Conservation (phyloP, 768 basidiomycete genomes). For the Collybiopsis luxurians region DNA sequence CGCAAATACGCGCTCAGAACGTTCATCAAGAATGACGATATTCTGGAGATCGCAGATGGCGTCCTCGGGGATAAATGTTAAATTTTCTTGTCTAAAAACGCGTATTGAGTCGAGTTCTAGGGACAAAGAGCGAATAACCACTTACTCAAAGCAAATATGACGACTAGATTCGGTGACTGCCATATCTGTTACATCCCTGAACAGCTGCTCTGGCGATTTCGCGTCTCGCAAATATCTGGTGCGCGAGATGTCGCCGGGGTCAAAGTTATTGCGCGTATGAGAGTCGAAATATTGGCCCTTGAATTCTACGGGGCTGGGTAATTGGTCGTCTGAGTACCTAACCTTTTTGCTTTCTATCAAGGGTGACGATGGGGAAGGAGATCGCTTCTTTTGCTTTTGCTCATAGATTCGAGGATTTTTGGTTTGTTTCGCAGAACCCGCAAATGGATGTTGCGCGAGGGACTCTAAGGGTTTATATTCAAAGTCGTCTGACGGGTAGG, state of each 20-base stretch:
- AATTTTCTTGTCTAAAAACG: not conserved
- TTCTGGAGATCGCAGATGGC: conserved; percentile 45
- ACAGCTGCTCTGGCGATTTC: not conserved
- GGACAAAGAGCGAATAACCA: conserved; percentile 7
- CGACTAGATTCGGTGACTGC: conserved; percentile 15
- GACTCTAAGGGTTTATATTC: not conserved
- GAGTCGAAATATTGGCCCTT: not conserved
- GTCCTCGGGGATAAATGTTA: conserved; percentile 39
- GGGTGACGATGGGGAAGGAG: not conserved
- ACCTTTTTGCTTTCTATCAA: not conserved
- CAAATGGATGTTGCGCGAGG: conserved; percentile 45
- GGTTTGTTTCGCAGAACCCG: conserved; percentile 52
- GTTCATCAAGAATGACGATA: conserved; percentile 42
- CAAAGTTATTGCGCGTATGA: not conserved
- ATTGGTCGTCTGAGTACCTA: not conserved
- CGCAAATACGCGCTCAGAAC: conserved; percentile 23
- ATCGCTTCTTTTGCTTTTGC: conserved; percentile 18
- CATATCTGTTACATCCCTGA: conserved; percentile 18
- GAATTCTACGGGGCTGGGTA: not conserved
- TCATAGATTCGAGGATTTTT: conserved; percentile 45
- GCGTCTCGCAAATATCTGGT: too few relatives aligned
- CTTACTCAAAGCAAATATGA: conserved; percentile 53
- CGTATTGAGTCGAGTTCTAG: conserved; percentile 30
- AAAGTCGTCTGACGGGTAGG: conserved; percentile 14
- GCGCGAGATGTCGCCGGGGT: not conserved